Base-by-base conservation (phyloP, 2,329 filamentous ascomycete species). In the Aspergillus cejpii region DNA sequence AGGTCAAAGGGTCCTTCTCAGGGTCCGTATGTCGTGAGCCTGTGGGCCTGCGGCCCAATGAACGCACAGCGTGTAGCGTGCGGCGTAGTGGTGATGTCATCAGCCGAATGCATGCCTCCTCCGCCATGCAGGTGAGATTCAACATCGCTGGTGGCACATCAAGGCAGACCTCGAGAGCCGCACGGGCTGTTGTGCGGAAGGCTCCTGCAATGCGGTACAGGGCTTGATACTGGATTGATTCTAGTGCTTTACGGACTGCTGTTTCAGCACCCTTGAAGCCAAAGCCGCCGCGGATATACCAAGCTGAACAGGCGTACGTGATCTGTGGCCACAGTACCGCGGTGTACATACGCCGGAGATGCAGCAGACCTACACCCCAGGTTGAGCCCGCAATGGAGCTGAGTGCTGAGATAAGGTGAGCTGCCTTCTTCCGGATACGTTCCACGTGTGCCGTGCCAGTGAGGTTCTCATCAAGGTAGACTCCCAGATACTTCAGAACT, bases 191-290 rank as follows among this genome's bases (percentile, higher is more conserved):
- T 6, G 51, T 57, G 8, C 47, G 43, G 36, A 60, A 62, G 12
- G 53, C 55, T 14, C 57, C 52, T 10, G 56, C 56, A 37, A 61
- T 60, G 17, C 53, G 52, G 44, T 59, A 51, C 12, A 57, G 52
- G 5, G 58, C 59, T 27, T 54, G 48, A 37, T 47, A 44, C 29
- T 62, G 55, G 29, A 61, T 55, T 1, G 41, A 44, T n/a, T 23
- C 8, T 41, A 39, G 28, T 15, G 6, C 26, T 27, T 27, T 41
- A 44, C 39, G 20, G 19, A 26, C 37, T 2, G 21, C n/a, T 19
- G 17, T 29, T 17, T 17, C 26, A 11, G 24, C 38, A 3, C 36
- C 24, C 20, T 38, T 23, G 29, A 29, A 36, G 27, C 45, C 10
- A 11, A 43, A 27, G 20, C 39, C 24, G 23, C 37, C 20, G 7